A percentile compares a stretch with the other conserved stretches of the same genome.
phyloP scores from a whole-genome alignment of 2,329 filamentous ascomycete genomes.

The Amylocarpus encephaloides region DNA sequence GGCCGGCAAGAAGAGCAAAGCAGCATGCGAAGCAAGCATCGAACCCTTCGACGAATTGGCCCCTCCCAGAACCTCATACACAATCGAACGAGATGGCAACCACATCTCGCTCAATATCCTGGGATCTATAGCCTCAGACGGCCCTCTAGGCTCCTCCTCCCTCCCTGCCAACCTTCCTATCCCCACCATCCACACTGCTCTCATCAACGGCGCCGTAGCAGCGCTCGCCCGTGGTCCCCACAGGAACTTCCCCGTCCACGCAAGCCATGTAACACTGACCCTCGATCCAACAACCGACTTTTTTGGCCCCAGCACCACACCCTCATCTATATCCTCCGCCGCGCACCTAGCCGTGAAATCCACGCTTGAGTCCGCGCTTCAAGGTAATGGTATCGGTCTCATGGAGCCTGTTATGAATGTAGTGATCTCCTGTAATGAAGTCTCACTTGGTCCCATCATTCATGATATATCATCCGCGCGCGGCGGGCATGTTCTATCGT shows the following conservation, averaged over 20 bases:
- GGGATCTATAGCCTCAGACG: conserved; percentile 28
- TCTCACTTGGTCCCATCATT: conserved; percentile 71
- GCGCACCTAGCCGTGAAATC: conserved; percentile 61
- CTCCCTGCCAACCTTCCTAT: conserved; percentile 49
- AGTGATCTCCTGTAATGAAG: conserved; percentile 79
- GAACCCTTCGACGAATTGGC: conserved; percentile 47
- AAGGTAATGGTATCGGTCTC: conserved; percentile 52
- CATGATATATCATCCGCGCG: conserved; percentile 72
- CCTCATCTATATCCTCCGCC: conserved; percentile 61
- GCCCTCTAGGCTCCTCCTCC: conserved; percentile 33
- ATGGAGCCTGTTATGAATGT: conserved; percentile 94
- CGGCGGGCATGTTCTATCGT: conserved; percentile 67
- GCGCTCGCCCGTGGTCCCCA: conserved; percentile 80
- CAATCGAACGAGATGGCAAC: conserved; percentile 63
- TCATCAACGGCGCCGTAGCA: conserved; percentile 75
- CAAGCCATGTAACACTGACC: conserved; percentile 62
- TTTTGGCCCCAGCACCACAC: conserved; percentile 59
- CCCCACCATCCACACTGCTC: conserved; percentile 41
- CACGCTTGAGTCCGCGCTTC: conserved; percentile 58
- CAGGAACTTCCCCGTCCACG: conserved; percentile 73
- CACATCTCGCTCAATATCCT: conserved; percentile 48
- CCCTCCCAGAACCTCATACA: conserved; percentile 35
- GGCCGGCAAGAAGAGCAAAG: conserved; percentile 72
- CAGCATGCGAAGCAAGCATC: conserved; percentile 64
- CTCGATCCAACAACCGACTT: conserved; percentile 61